Conservation (phyloP, 2,329 filamentous ascomycete genomes). For the Ophiostoma sp. region DNA sequence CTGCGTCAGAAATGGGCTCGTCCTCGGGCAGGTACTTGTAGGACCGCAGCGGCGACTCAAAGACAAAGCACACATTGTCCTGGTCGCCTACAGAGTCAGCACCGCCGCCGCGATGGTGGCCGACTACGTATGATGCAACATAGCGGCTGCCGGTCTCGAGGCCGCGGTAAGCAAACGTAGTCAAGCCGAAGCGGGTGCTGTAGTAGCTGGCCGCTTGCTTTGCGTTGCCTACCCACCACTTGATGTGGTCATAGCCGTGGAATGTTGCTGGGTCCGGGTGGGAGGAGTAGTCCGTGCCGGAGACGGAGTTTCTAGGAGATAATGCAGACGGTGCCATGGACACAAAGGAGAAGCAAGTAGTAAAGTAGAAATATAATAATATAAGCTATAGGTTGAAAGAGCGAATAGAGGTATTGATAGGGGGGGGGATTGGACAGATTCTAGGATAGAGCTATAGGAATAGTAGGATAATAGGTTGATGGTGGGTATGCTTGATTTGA, state of each 20-base stretch:
- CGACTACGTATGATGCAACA: conserved; percentile 77
- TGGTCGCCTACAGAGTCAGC: conserved; percentile 18
- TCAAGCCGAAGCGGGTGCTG: conserved; percentile 80
- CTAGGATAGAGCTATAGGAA: neutral
- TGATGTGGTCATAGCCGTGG: conserved; percentile 84
- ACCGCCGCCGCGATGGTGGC: conserved; percentile 45
- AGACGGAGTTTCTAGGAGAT: conserved; percentile 34
- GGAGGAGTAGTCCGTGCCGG: neutral
- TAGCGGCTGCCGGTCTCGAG: conserved; percentile 81
- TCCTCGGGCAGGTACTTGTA: conserved; percentile 49
- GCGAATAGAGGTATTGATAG: neutral
- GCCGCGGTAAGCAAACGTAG: conserved; percentile 74
- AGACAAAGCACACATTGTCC: conserved; percentile 69
- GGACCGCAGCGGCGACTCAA: conserved; percentile 74
- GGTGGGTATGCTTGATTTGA: neutral
- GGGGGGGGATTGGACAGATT: neutral
- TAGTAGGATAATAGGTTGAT: neutral
- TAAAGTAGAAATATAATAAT: neutral
- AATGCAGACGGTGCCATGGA: conserved; percentile 58
- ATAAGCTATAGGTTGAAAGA: neutral
- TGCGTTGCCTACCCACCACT: conserved; percentile 95
- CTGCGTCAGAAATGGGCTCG: conserved; percentile 57
- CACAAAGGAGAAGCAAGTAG: conserved; percentile 26
- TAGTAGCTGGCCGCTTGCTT: conserved; percentile 93
- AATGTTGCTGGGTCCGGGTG: conserved; percentile 47